phyloP scores from a whole-genome alignment of 768 basidiomycete species.

The Suillus luteus region DNA sequence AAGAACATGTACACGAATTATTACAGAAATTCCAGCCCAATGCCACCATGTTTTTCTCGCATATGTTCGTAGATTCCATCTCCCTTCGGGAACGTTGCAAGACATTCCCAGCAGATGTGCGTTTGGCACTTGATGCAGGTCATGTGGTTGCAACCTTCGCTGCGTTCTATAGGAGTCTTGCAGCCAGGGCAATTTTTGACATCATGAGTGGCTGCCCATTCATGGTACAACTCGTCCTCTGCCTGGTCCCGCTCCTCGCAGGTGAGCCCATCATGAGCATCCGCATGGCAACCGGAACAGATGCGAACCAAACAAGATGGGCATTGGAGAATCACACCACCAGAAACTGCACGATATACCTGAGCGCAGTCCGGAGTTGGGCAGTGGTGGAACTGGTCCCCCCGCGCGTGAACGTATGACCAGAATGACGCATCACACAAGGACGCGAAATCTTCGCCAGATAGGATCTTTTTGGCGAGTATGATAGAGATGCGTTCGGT shows the following conservation, averaged over 20 bases:
- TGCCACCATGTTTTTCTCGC: conserved; percentile 65
- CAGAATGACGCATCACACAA: conserved; percentile 61
- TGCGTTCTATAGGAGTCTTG: conserved; percentile 67
- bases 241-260: conserved; percentile 59
- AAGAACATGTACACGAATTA: conserved; percentile 10
- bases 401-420: conserved; percentile 57
- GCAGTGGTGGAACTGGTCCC: conserved; percentile 70
- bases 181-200: conserved; percentile 79
- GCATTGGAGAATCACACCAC: conserved; percentile 60
- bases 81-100: conserved; percentile 67
- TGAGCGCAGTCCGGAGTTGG: conserved; percentile 80
- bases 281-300: conserved; percentile 60
- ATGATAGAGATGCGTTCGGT: conserved; percentile 53
- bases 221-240: conserved; percentile 57
- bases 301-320: conserved; percentile 72
- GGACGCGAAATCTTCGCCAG: conserved; percentile 52
- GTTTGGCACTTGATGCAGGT: conserved; percentile 73
- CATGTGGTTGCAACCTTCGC: conserved; percentile 82
- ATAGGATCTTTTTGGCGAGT: conserved; percentile 51
- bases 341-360: conserved; percentile 61
- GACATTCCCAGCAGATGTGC: conserved; percentile 82
- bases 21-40: conserved; percentile 39
- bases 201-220: conserved; percentile 63
- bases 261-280: conserved; percentile 65
- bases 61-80: conserved; percentile 81